Conservation (phyloP, 1,284 basidiomycete genomes). For the Butyriboletus appendiculatus region DNA sequence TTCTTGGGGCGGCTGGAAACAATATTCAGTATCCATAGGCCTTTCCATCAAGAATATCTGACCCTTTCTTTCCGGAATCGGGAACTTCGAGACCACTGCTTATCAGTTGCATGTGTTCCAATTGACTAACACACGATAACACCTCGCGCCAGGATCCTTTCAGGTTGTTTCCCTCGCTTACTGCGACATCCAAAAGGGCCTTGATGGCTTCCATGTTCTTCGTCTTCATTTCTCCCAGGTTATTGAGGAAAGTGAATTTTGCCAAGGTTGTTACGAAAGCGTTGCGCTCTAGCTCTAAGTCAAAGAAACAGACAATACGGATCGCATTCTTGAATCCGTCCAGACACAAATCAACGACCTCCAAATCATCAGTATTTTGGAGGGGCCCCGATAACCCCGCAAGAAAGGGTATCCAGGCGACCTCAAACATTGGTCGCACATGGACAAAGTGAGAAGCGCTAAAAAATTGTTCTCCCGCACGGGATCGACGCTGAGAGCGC, state of each 20-base stretch:
- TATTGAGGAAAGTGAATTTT: conserved; percentile 97
- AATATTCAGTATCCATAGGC: conserved; percentile 6
- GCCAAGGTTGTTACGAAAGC: conserved; percentile 97
- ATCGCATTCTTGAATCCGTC: conserved; percentile 95
- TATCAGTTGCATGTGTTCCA: conserved; percentile 97
- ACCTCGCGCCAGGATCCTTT: conserved; percentile 97
- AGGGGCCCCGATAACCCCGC: conserved; percentile 91
- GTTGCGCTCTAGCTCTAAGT: conserved; percentile 92
- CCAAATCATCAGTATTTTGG: conserved; percentile 91
- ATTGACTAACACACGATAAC: conserved; percentile 91
- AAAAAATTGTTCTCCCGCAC: conserved; percentile 83
- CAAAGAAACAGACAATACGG: conserved; percentile 92
- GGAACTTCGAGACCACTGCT: conserved; percentile 83
- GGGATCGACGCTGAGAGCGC: conserved; percentile 81
- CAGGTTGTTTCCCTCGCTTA: conserved; percentile 91
- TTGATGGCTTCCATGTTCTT: conserved; percentile 99
- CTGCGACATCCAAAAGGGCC: conserved; percentile 87
- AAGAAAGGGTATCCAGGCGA: conserved; percentile 96
- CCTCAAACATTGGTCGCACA: conserved; percentile 96
- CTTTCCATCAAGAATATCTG: conserved; percentile 27
- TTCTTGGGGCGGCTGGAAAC: conserved; percentile 58
- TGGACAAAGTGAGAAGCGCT: conserved; percentile 94
- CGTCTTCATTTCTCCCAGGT: conserved; percentile 95
- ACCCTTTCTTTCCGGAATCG: conserved; percentile 82
- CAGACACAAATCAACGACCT: conserved; percentile 88